A percentile compares a stretch with the other conserved stretches of the same genome.
phyloP scores from a whole-genome alignment of 768 basidiomycete genomes.

The Russula foetens region DNA sequence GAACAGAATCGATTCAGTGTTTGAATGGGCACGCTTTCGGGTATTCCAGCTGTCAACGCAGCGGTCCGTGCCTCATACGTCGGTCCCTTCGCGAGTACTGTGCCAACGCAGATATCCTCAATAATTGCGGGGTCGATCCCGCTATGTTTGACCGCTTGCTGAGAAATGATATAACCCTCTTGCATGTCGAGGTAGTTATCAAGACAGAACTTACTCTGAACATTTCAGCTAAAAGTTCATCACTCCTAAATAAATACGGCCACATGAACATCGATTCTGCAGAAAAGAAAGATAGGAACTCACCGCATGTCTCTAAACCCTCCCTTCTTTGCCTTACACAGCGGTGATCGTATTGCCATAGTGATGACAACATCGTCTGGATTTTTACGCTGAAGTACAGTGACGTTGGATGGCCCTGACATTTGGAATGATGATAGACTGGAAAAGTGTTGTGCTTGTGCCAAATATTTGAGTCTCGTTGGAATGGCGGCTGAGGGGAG shows the following conservation, averaged over 20 bases:
- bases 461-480: too few species aligned
- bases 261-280: neutral
- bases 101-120: conserved; percentile 76
- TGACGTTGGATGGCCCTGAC: conserved; percentile 32
- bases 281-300: conserved; percentile 22
- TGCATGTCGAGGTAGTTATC: conserved; percentile 15
- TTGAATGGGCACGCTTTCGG: conserved; percentile 68
- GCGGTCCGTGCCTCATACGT: conserved; percentile 67
- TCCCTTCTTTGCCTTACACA: conserved; percentile 72
- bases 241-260: conserved; percentile 38
- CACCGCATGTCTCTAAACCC: conserved; percentile 63
- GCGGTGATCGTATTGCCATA: conserved; percentile 67
- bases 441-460: too few species aligned
- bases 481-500: too few species aligned
- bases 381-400: conserved; percentile 46
- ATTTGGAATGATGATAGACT: conserved; percentile 41
- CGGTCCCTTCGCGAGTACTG: conserved; percentile 55
- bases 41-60: conserved; percentile 73
- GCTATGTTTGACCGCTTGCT: conserved; percentile 55
- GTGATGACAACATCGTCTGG: conserved; percentile 80
- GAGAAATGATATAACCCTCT: conserved; percentile 1
- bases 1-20: conserved; percentile 77
- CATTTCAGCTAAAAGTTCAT: conserved; percentile 76
- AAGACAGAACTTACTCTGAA: conserved; percentile 45
- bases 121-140: conserved; percentile 56